These are phyloP conservation scores for Oryza meyeriana DNA, from an alignment of 176 grass and related monocot species.

Conservation along the genomic window DNA sequence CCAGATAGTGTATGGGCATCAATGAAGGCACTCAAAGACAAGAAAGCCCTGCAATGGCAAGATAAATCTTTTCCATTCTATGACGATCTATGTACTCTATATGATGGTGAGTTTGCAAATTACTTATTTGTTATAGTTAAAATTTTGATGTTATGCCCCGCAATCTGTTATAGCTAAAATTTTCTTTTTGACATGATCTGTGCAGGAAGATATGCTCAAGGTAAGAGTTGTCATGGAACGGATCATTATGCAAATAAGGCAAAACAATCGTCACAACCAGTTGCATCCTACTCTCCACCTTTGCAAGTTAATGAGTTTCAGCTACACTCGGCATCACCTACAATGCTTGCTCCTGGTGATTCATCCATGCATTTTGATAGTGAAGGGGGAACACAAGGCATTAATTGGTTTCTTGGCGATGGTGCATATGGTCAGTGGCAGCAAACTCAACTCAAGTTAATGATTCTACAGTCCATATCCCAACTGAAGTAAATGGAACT, in stretches of 20 bases:
- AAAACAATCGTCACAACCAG: background rate
- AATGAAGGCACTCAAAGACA: background rate
- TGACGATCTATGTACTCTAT: background rate
- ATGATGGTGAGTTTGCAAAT: background rate
- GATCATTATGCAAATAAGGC: slow-evolving; percentile 24
- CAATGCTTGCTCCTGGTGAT: background rate
- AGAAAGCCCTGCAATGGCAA: background rate
- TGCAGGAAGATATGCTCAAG: background rate
- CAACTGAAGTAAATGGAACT: background rate
- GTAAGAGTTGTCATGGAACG: slow-evolving; percentile 14
- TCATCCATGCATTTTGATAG: background rate
- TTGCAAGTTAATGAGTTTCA: background rate
- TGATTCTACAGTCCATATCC: background rate
- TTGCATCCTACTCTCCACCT: background rate
- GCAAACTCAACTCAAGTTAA: background rate
- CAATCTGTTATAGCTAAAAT: no score
- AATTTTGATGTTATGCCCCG: no score
- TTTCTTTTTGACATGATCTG: background rate
- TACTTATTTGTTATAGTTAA: no score
- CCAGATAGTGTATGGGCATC: background rate
- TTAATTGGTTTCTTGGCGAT: background rate
- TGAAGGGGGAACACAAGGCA: background rate
- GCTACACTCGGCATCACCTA: background rate
- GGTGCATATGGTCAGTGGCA: background rate
- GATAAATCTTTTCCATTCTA: background rate